Conservation (phyloP, 441 rosid genomes). For the Omphalea diandra region DNA sequence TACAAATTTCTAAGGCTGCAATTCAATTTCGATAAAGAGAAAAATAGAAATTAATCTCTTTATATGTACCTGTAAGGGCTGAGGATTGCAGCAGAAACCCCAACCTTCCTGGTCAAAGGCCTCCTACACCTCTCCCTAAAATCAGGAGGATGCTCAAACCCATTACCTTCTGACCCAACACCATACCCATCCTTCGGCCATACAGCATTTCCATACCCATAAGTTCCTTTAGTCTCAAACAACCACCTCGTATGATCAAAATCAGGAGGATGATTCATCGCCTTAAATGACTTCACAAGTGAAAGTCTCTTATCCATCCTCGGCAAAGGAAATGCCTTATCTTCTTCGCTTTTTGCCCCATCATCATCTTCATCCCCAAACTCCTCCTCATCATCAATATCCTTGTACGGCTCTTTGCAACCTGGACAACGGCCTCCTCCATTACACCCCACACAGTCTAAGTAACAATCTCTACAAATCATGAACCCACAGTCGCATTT, state of each 20-base stretch:
- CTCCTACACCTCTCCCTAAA: too few species aligned
- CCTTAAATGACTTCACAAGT: too few species aligned
- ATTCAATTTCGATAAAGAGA: neutral
- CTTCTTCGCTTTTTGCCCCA: too few species aligned
- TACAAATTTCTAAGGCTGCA: neutral
- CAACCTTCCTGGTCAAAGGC: conserved; percentile 45
- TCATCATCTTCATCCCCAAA: too few species aligned
- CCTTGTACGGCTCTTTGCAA: neutral
- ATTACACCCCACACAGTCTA: neutral
- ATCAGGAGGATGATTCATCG: too few species aligned
- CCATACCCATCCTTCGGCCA: too few species aligned
- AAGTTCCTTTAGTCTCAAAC: too few species aligned
- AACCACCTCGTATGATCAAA: too few species aligned
- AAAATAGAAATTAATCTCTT: neutral
- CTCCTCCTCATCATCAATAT: too few species aligned
- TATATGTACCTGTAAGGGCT: conserved; percentile 77
- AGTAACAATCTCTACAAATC: neutral
- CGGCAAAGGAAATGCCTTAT: too few species aligned
- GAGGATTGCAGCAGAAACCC: conserved; percentile 66
- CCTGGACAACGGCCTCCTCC: neutral
- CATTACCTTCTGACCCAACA: neutral
- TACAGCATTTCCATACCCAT: too few species aligned
- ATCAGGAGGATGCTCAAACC: neutral
- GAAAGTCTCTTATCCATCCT: too few species aligned
- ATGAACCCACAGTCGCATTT: conserved; percentile 12